phyloP scores from a whole-genome alignment of 2,329 filamentous ascomycete species.

The Cladosporium cucumerinum region DNA sequence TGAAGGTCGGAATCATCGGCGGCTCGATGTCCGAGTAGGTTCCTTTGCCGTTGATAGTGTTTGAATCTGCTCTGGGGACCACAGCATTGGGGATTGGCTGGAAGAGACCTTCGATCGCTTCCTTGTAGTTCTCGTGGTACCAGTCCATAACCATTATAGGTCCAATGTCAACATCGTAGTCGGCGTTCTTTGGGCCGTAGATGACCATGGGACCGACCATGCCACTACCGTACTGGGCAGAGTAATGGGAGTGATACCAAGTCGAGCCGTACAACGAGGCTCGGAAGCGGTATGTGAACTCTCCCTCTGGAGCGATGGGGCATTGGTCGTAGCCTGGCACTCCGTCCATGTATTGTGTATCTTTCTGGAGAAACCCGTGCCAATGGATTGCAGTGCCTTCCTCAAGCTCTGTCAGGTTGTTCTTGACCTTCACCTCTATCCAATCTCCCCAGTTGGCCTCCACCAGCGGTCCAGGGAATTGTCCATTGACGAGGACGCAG shows the following conservation, averaged over 20 bases:
- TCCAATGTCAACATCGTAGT: constrained; percentile 32
- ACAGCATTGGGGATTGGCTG: constrained; percentile 14
- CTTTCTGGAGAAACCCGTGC: constrained; percentile 39
- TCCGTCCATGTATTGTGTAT: constrained; percentile 37
- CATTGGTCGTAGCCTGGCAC: constrained; percentile 41
- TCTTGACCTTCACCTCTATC: constrained; percentile 34
- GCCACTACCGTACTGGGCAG: constrained; percentile 29
- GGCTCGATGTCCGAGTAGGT: constrained; percentile 28
- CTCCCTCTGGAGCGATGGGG: constrained; percentile 41
- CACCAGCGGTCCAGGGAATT: constrained; percentile 26
- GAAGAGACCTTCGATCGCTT: constrained; percentile 20
- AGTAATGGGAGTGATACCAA: constrained; percentile 40
- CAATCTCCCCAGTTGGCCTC: constrained; percentile 42
- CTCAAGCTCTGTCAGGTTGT: constrained; percentile 30
- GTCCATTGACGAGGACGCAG: constrained; percentile 24
- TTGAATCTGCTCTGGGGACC: constrained; percentile 25
- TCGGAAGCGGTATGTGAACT: constrained; percentile 39
- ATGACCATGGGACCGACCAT: constrained; percentile 32
- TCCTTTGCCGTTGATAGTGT: constrained; percentile 29
- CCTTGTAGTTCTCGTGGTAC: constrained; percentile 34
- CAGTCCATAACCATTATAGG: constrained; percentile 32
- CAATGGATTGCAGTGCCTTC: constrained; percentile 43
- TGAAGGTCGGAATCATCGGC: constrained; percentile 34
- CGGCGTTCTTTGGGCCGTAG: constrained; percentile 27
- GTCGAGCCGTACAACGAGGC: constrained; percentile 37